phyloP scores from a whole-genome alignment of 148 eudicot genomes.

The Amaranthus hypochondriacus region DNA sequence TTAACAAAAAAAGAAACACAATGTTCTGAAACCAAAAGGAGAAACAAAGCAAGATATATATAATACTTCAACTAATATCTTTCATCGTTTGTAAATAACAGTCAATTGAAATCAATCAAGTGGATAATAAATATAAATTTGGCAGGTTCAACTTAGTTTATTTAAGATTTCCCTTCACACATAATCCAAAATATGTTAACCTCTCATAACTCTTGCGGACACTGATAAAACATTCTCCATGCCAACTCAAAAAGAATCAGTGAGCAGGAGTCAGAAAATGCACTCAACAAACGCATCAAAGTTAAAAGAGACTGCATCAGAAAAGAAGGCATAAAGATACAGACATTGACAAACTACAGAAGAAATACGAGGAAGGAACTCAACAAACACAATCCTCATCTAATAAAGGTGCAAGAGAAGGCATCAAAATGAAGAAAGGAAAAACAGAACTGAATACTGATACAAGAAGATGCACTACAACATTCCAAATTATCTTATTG shows the following conservation, averaged over 20 bases:
- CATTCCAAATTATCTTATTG: neutral
- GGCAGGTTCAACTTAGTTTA: neutral
- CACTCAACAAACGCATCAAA: neutral
- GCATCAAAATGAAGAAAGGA: neutral
- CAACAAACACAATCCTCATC: neutral
- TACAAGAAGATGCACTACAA: neutral
- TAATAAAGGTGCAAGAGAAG: neutral
- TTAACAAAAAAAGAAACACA: neutral
- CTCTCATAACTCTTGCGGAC: neutral
- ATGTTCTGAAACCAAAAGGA: neutral
- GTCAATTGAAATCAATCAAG: neutral
- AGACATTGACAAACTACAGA: neutral
- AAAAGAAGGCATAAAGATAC: neutral
- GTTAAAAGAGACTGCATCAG: neutral
- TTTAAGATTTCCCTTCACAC: neutral
- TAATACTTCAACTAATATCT: neutral
- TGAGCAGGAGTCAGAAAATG: neutral
- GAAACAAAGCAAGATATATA: neutral
- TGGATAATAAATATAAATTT: neutral
- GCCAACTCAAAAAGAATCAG: neutral
- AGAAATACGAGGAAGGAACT: neutral
- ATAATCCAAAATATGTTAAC: neutral
- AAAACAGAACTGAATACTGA: neutral
- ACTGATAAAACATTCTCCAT: neutral
- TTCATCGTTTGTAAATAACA: neutral